These are phyloP conservation scores for Scalesia atractyloides DNA, from an alignment of 129 eudicot species.

Conservation along the genomic window DNA sequence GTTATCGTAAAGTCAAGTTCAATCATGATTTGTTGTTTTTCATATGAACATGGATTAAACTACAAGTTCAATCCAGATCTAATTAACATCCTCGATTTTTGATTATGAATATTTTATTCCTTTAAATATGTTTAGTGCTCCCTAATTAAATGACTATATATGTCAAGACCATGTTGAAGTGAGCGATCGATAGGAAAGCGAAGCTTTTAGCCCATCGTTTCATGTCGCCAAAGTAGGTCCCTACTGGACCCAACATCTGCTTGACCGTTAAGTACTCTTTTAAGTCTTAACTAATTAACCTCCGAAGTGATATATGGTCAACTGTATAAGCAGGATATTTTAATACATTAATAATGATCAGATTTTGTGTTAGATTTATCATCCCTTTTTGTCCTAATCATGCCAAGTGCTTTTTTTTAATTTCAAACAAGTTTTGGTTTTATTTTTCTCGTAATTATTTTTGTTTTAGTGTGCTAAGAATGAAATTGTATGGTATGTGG, in stretches of 20 bases:
- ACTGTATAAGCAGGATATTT: background rate
- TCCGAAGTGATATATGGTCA: constrained; percentile 14
- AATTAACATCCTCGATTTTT: constrained; percentile 13
- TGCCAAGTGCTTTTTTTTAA: no score
- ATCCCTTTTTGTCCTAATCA: no score
- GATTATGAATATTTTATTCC: constrained; percentile 16
- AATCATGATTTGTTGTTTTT: constrained; percentile 3
- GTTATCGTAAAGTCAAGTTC: background rate
- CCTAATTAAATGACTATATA: constrained; percentile 42
- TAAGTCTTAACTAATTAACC: no score
- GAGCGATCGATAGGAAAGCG: constrained; percentile 22
- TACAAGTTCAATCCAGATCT: constrained; percentile 21
- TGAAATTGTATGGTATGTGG: no score
- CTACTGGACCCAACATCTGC: constrained; percentile 15
- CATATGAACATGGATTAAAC: constrained; percentile 14
- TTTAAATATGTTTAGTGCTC: constrained; percentile 35
- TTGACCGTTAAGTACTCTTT: constrained; percentile 35
- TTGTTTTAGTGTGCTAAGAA: no score
- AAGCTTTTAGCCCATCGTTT: constrained; percentile 71
- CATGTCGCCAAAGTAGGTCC: constrained; percentile 61
- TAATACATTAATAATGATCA: background rate
- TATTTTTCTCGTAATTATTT: no score
- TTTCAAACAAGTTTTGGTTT: no score
- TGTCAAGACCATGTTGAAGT: background rate
- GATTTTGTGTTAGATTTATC: background rate